Conservation (phyloP, 129 eudicot genomes). For the Flaveria ramosissima region DNA sequence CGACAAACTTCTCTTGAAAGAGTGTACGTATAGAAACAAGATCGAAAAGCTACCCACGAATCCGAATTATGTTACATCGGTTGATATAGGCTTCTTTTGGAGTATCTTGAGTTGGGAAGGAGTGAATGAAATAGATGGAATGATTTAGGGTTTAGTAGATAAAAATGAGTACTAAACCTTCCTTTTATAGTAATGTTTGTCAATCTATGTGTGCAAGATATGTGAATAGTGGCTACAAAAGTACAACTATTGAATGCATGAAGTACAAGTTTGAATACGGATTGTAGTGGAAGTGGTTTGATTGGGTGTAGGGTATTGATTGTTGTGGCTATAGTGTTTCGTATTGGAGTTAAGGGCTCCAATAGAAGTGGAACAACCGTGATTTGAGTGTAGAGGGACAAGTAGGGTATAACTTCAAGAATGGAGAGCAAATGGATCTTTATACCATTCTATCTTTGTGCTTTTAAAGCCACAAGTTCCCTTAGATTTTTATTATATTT, state of each 20-base stretch:
- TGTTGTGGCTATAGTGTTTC: conserved; percentile 25
- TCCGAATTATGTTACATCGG: conserved; percentile 20
- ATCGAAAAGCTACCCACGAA: conserved; percentile 21
- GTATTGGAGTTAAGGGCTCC: conserved; percentile 19
- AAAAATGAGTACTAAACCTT: conserved; percentile 21
- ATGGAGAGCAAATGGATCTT: conserved; percentile 11
- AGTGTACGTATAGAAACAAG: conserved; percentile 18
- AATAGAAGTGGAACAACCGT: conserved; percentile 35
- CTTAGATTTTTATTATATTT: conserved; percentile 35
- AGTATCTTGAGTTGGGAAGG: conserved; percentile 20
- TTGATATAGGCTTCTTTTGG: background rate
- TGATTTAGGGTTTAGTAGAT: background rate
- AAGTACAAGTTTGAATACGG: conserved; percentile 14
- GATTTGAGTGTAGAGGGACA: conserved; percentile 21
- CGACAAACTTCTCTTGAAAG: background rate
- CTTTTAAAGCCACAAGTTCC: conserved; percentile 3
- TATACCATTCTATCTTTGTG: background rate
- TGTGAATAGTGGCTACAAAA: conserved; percentile 11
- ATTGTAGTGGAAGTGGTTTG: conserved; percentile 14
- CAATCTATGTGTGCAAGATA: conserved; percentile 18
- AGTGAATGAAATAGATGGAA: conserved; percentile 21
- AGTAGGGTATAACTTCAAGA: conserved; percentile 30
- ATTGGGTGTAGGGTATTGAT: conserved; percentile 21
- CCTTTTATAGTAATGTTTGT: conserved; percentile 32
- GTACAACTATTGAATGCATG: conserved; percentile 10